A percentile compares a stretch with the other conserved stretches of the same genome.
Evolutionary conservation across 2,329 filamentous ascomycete genomes (phyloP).

Genomic region (Diaporthe longicolla): DNA sequence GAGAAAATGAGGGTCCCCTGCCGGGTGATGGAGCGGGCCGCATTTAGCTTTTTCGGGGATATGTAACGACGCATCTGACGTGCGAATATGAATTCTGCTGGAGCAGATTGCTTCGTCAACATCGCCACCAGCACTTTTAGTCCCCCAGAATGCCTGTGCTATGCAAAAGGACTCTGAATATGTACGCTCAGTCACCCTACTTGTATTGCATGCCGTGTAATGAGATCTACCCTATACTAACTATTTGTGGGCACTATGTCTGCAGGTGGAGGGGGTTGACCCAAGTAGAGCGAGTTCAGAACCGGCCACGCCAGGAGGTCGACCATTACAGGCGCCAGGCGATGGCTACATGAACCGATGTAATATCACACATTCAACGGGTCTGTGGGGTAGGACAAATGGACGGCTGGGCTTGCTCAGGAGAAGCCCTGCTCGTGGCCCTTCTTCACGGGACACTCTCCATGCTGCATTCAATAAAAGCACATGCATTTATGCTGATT

Average conservation of each 20-base stretch:
- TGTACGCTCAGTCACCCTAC: constrained; percentile 23
- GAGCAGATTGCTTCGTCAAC: background rate
- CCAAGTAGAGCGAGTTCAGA: background rate
- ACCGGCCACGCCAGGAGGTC: background rate
- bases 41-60: constrained; percentile 9
- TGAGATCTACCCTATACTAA: constrained; percentile 6
- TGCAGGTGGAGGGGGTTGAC: background rate
- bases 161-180: constrained; percentile 12
- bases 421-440: background rate
- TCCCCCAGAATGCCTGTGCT: background rate
- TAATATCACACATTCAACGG: constrained; percentile 3
- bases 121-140: background rate
- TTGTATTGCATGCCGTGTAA: constrained; percentile 11
- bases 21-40: constrained; percentile 29
- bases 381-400: background rate
- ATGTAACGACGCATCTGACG: background rate
- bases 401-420: background rate
- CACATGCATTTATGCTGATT: background rate
- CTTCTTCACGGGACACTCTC: background rate
- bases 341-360: constrained; percentile 11
- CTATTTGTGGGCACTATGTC: background rate
- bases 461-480: constrained; percentile 2
- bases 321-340: background rate
- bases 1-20: background rate
- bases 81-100: background rate